Percentiles rank a stretch among this genome's conserved stretches.
phyloP scores from a whole-genome alignment of 164 flowering plant species.

The Pachysandra terminalis region DNA sequence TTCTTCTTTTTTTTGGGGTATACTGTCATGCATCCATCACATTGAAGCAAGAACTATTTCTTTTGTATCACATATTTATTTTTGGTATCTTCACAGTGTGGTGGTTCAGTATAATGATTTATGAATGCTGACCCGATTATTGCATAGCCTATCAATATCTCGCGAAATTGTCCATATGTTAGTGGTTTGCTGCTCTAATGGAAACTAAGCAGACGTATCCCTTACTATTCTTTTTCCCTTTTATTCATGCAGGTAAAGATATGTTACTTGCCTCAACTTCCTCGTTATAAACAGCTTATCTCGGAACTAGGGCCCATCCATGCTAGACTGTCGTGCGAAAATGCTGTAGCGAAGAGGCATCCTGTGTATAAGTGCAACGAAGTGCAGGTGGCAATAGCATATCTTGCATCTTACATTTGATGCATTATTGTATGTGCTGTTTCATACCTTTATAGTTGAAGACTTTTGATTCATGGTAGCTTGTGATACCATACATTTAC shows the following conservation, averaged over 20 bases:
- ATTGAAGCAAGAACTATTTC: not conserved
- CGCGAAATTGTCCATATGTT: not conserved
- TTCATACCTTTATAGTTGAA: constrained; percentile 1
- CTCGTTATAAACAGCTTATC: constrained; percentile 64
- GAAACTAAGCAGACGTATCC: not conserved
- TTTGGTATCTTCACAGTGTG: not conserved
- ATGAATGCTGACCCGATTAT: not conserved
- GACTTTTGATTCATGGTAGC: not conserved
- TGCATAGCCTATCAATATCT: too few relatives aligned
- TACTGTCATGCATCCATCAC: too few relatives aligned
- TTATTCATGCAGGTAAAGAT: constrained; percentile 50
- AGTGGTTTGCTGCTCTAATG: not conserved
- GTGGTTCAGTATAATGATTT: not conserved
- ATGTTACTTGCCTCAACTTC: constrained; percentile 74
- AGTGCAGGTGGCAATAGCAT: constrained; percentile 58
- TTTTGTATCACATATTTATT: not conserved
- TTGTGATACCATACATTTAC: not conserved
- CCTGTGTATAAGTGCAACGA: constrained; percentile 84
- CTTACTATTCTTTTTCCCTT: not conserved
- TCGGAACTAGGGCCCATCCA: constrained; percentile 67
- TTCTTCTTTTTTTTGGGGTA: too few relatives aligned
- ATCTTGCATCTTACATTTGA: not conserved
- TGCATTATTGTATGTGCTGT: not conserved
- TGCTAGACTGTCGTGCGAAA: constrained; percentile 51
- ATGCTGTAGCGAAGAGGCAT: constrained; percentile 52